Conservation (phyloP, 179 eudicot species). For the Dionaea muscipula region DNA sequence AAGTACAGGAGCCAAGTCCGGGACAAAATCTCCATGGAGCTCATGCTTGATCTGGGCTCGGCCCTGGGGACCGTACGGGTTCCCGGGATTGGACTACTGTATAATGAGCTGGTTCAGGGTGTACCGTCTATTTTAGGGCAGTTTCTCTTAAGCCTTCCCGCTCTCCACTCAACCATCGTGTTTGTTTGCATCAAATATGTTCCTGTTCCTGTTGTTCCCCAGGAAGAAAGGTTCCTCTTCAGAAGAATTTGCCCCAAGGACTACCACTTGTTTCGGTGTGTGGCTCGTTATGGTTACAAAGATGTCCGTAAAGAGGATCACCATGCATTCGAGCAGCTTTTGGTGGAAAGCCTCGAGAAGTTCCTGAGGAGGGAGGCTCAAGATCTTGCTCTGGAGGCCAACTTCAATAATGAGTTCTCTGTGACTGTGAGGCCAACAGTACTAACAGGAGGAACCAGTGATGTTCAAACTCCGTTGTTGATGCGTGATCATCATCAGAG, state of each 20-base stretch:
- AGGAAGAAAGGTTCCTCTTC: slow-evolving; percentile 74
- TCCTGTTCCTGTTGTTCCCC: slow-evolving; percentile 73
- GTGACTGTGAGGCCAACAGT: slow-evolving; percentile 21
- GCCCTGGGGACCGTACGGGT: slow-evolving; percentile 61
- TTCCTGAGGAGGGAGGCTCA: slow-evolving; percentile 62
- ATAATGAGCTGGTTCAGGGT: slow-evolving; percentile 79
- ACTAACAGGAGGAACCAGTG: slow-evolving; percentile 20
- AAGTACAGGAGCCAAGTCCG: slow-evolving; percentile 75
- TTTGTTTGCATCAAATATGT: slow-evolving; percentile 83
- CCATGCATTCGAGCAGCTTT: slow-evolving; percentile 55
- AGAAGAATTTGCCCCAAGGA: slow-evolving; percentile 67
- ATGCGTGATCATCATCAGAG: slow-evolving; percentile 40
- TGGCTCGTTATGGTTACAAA: slow-evolving; percentile 83
- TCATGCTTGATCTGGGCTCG: slow-evolving; percentile 62
- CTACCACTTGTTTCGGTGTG: slow-evolving; percentile 74
- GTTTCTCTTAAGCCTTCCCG: slow-evolving; percentile 67
- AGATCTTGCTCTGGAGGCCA: slow-evolving; percentile 48
- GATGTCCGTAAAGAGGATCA: slow-evolving; percentile 85
- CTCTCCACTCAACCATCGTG: slow-evolving; percentile 68
- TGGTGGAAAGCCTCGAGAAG: slow-evolving; percentile 49
- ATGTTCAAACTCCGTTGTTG: slow-evolving; percentile 46
- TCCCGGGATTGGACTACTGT: slow-evolving; percentile 70
- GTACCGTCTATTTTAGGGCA: slow-evolving; percentile 77
- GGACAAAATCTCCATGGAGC: slow-evolving; percentile 63
- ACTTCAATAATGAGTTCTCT: slow-evolving; percentile 25